Evolutionary conservation across 768 basidiomycete genomes (phyloP).

Genomic region (Hortiboletus campestris): DNA sequence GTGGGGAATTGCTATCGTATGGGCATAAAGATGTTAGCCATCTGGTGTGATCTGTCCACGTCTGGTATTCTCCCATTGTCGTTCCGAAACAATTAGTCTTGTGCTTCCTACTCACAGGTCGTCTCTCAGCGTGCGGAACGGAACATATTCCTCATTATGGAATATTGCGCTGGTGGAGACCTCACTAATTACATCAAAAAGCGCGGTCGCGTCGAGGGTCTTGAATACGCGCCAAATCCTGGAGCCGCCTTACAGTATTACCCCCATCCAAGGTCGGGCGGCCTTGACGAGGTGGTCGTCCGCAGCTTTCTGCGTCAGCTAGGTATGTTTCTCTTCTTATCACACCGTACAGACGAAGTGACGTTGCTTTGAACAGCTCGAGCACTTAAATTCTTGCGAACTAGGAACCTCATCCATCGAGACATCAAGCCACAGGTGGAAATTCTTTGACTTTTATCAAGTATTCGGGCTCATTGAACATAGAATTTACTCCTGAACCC

Average conservation of each 20-base stretch:
- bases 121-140: slow-evolving; percentile 60
- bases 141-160: slow-evolving; percentile 94
- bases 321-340: slow-evolving; percentile 42
- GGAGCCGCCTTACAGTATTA: slow-evolving; percentile 78
- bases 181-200: slow-evolving; percentile 97
- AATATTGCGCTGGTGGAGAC: slow-evolving; percentile 95
- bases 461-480: slow-evolving; percentile 5
- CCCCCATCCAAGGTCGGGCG: slow-evolving; percentile 88
- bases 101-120: slow-evolving; percentile 7
- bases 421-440: slow-evolving; percentile 93
- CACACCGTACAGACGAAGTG: neutral
- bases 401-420: slow-evolving; percentile 88
- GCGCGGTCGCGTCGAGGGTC: slow-evolving; percentile 86
- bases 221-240: slow-evolving; percentile 75
- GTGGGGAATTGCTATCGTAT: neutral
- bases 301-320: slow-evolving; percentile 91
- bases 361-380: slow-evolving; percentile 56
- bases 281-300: slow-evolving; percentile 86
- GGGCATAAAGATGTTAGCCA: neutral
- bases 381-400: slow-evolving; percentile 88
- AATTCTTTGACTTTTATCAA: neutral
- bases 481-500: slow-evolving; percentile 91
- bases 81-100: neutral
- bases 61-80: neutral
- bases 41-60: neutral